Percentiles rank a stretch among this genome's conserved stretches.
Conservation (phyloP, 768 basidiomycete species). For the Kwoniella sp. region DNA sequence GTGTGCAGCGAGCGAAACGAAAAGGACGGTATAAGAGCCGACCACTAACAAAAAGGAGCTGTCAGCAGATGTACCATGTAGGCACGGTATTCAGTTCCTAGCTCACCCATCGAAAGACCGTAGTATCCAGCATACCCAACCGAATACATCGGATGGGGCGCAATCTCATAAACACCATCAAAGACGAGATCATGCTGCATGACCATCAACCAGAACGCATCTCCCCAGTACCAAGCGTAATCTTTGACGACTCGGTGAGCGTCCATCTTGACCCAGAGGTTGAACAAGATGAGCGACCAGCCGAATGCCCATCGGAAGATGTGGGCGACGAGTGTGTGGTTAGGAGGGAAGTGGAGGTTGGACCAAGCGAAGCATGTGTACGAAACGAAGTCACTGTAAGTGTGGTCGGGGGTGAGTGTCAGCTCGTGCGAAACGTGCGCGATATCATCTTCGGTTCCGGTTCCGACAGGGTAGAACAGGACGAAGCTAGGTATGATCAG, state of each 20-base stretch:
- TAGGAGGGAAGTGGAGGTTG: conserved; percentile 81
- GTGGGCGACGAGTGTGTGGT: conserved; percentile 72
- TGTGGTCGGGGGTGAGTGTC: not conserved
- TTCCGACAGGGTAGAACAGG: not conserved
- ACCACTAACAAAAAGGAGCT: too few species aligned
- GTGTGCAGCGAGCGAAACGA: conserved; percentile 90
- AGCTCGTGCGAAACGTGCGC: too few species aligned
- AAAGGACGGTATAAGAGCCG: conserved; percentile 65
- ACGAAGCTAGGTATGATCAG: too few species aligned
- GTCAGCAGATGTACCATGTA: too few species aligned
- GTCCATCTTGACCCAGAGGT: conserved; percentile 97
- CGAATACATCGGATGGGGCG: conserved; percentile 82
- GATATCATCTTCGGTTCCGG: too few species aligned
- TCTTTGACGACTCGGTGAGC: conserved; percentile 97
- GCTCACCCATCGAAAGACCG: conserved; percentile 73
- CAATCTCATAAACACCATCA: conserved; percentile 89
- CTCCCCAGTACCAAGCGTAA: conserved; percentile 94
- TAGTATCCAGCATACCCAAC: conserved; percentile 76
- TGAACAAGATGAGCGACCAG: conserved; percentile 81
- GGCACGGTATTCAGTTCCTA: not conserved
- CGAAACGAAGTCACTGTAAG: conserved; percentile 80
- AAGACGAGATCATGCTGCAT: conserved; percentile 71
- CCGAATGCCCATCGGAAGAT: conserved; percentile 87
- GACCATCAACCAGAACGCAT: conserved; percentile 55
- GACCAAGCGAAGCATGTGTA: conserved; percentile 95